These are phyloP conservation scores for Fusarium goolgardi DNA, from an alignment of 2,329 filamentous ascomycete genomes.

Conservation along the genomic window DNA sequence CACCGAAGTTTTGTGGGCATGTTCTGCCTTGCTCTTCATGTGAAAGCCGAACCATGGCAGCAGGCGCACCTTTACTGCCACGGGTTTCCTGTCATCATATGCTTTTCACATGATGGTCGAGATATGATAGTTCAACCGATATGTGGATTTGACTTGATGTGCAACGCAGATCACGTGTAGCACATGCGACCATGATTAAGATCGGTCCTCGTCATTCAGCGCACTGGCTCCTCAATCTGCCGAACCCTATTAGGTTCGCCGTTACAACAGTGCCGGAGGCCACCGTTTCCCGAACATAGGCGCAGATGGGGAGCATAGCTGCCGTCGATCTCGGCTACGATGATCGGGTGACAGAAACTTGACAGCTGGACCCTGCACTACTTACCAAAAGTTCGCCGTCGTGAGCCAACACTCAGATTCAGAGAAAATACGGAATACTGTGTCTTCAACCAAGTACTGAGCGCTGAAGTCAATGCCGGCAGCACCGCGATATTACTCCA, in stretches of 20 bases:
- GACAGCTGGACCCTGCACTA: constrained; percentile 3
- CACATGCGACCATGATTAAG: background rate
- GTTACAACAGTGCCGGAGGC: background rate
- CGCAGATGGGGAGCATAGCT: constrained; percentile 8
- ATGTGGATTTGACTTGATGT: background rate
- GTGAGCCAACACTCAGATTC: background rate
- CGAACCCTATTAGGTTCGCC: background rate
- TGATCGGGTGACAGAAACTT: constrained; percentile 15
- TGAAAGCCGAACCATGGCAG: constrained; percentile 7
- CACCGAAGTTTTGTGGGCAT: background rate
- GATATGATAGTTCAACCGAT: constrained; percentile 3
- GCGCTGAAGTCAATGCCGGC: background rate
- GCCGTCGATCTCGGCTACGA: constrained; percentile 38
- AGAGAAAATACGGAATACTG: background rate
- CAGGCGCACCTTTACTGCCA: background rate
- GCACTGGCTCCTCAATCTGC: background rate
- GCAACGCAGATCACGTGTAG: background rate
- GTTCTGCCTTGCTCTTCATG: constrained; percentile 2
- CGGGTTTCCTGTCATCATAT: constrained; percentile 4
- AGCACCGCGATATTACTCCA: background rate
- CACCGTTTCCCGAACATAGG: constrained; percentile 13
- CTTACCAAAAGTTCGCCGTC: constrained; percentile 2
- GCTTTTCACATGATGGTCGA: constrained; percentile 10
- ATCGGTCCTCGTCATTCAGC: background rate
- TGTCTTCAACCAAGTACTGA: background rate